Conservation (phyloP, 2,329 filamentous ascomycete genomes). For the Magnaporthiopsis incrustans region DNA sequence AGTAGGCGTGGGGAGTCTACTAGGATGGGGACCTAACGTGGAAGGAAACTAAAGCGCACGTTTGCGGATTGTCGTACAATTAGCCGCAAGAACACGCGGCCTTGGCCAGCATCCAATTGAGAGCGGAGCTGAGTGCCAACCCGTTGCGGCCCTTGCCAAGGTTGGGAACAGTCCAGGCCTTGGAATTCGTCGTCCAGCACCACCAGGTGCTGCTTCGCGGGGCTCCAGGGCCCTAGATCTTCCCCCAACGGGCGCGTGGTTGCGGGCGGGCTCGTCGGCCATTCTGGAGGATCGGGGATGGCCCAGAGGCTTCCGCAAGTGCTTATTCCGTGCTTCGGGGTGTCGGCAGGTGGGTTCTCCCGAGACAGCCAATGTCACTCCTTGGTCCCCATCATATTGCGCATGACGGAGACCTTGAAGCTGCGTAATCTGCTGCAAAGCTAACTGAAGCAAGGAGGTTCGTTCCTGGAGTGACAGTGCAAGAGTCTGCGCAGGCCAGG, state of each 20-base stretch:
- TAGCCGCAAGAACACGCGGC: slow-evolving; percentile 1
- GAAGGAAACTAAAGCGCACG: neutral
- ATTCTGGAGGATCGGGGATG: slow-evolving; percentile 6
- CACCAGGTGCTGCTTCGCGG: neutral
- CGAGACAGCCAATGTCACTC: neutral
- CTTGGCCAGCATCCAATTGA: neutral
- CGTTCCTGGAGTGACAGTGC: neutral
- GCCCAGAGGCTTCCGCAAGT: slow-evolving; percentile 7
- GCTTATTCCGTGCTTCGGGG: slow-evolving; percentile 8
- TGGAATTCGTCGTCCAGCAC: neutral
- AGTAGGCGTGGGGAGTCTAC: neutral
- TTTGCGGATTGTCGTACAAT: neutral
- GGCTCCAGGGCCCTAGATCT: neutral
- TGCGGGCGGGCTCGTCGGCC: too few species aligned
- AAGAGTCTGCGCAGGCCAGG: neutral
- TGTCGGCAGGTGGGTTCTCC: neutral
- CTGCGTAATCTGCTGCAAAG: neutral
- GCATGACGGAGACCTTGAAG: neutral
- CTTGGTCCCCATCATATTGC: neutral
- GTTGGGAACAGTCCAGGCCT: neutral
- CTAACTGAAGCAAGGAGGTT: neutral
- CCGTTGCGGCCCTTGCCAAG: neutral
- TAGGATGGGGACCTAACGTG: neutral
- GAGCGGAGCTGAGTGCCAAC: too few species aligned
- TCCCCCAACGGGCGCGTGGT: too few species aligned